phyloP scores from a whole-genome alignment of 2,329 filamentous ascomycete genomes.

The Teratosphaeria gauchensis region DNA sequence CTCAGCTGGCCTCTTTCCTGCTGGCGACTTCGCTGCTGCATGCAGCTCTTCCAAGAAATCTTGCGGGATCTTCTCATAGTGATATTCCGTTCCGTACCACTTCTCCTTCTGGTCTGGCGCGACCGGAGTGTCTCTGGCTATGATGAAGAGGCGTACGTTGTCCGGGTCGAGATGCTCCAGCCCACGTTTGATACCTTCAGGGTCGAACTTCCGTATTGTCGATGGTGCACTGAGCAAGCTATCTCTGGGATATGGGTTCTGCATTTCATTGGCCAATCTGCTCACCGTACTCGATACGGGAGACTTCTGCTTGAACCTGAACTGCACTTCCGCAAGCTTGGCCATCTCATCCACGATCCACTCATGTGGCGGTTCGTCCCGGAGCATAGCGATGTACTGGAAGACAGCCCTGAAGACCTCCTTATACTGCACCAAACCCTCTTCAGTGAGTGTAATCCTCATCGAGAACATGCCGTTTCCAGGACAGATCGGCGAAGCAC shows the following conservation, averaged over 20 bases:
- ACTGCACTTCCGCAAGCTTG: constrained; percentile 82
- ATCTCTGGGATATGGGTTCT: constrained; percentile 76
- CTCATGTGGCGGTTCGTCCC: constrained; percentile 67
- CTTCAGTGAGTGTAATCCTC: constrained; percentile 70
- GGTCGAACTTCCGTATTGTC: constrained; percentile 70
- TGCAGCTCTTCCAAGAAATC: constrained; percentile 65
- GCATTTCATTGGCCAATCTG: constrained; percentile 77
- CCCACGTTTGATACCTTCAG: constrained; percentile 63
- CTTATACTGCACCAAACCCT: constrained; percentile 71
- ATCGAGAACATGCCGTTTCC: constrained; percentile 74
- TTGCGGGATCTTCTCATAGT: constrained; percentile 64
- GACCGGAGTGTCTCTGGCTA: constrained; percentile 75
- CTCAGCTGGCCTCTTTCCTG: constrained; percentile 53
- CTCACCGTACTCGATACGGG: constrained; percentile 85
- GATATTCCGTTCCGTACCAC: constrained; percentile 97
- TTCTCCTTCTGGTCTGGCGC: constrained; percentile 82
- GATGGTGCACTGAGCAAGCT: constrained; percentile 75
- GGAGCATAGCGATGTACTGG: constrained; percentile 81
- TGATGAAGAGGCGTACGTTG: constrained; percentile 76
- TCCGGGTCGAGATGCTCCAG: constrained; percentile 70
- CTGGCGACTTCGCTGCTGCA: constrained; percentile 47
- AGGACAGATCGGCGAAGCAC: constrained; percentile 65
- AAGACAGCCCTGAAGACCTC: constrained; percentile 79
- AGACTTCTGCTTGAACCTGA: constrained; percentile 89
- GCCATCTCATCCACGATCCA: constrained; percentile 95